Evolutionary conservation across 1,284 basidiomycete species (phyloP).

Genomic region (Agaricales sp.): DNA sequence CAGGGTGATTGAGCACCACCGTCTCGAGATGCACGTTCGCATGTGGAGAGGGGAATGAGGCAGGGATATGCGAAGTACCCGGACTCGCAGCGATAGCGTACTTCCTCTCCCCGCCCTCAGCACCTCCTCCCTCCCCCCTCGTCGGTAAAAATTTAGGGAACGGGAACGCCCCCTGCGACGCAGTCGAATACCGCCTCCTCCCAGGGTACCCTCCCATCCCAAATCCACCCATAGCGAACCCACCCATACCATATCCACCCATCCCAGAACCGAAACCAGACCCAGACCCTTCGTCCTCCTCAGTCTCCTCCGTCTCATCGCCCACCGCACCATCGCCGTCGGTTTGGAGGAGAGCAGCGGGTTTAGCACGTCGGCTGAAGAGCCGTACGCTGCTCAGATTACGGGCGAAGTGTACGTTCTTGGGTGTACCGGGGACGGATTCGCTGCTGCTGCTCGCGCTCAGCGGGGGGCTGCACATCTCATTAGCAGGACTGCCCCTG

Average conservation of each 20-base stretch:
- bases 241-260: constrained; percentile 5
- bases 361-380: constrained; percentile 76
- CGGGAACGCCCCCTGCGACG: constrained; percentile 18
- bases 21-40: background rate
- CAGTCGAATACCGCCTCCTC: background rate
- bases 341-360: constrained; percentile 28
- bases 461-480: too few relatives aligned
- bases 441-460: constrained; percentile 22
- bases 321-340: constrained; percentile 11
- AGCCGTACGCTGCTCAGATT: constrained; percentile 77
- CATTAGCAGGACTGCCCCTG: too few relatives aligned
- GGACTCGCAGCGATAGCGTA: background rate
- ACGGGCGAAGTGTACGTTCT: constrained; percentile 84
- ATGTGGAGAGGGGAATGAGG: background rate
- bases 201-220: background rate
- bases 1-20: background rate
- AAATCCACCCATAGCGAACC: constrained; percentile 1
- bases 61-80: background rate
- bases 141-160: constrained; percentile 21
- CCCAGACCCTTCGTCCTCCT: constrained; percentile 67
- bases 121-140: background rate
- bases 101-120: background rate
- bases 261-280: constrained; percentile 10
- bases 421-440: constrained; percentile 47
- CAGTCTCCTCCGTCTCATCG: constrained; percentile 57